Conservation (phyloP, 2,329 filamentous ascomycete species). For the Ramichloridium luteum region DNA sequence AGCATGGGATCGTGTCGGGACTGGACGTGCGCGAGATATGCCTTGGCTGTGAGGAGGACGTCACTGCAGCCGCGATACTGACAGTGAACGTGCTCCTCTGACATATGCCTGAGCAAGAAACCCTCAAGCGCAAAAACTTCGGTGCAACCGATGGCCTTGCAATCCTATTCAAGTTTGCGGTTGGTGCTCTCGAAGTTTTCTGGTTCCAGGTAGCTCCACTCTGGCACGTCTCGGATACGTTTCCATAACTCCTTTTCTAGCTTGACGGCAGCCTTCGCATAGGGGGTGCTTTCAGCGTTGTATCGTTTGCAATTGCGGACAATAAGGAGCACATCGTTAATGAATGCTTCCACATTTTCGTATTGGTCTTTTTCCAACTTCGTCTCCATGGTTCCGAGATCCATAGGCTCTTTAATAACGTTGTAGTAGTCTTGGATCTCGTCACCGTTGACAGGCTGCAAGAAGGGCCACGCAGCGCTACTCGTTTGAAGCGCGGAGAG, state of each 20-base stretch:
- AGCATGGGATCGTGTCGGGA: no score
- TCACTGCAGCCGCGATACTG: no score
- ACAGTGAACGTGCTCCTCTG: no score
- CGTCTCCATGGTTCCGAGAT: slow-evolving; percentile 85
- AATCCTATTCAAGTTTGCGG: slow-evolving; percentile 13
- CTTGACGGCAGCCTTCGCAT: slow-evolving; percentile 89
- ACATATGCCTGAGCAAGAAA: no score
- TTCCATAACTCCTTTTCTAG: slow-evolving; percentile 92
- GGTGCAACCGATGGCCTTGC: no score
- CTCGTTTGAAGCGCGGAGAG: slow-evolving; percentile 95
- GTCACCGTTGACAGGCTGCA: slow-evolving; percentile 84
- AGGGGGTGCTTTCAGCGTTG: slow-evolving; percentile 89
- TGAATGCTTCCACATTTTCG: slow-evolving; percentile 80
- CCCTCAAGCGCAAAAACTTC: no score
- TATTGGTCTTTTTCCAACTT: slow-evolving; percentile 93
- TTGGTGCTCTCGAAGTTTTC: slow-evolving; percentile 25
- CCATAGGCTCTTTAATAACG: slow-evolving; percentile 97
- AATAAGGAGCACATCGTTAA: slow-evolving; percentile 74
- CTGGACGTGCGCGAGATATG: no score
- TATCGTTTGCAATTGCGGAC: slow-evolving; percentile 93
- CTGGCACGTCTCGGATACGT: slow-evolving; percentile 80
- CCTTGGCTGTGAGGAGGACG: no score
- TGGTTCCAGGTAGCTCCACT: slow-evolving; percentile 50
- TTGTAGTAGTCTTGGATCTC: slow-evolving; percentile 99
- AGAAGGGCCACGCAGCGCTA: slow-evolving; percentile 85